Evolutionary conservation across 108 stramenopile species (phyloP).

Genomic region (Schizochytrium sp.): DNA sequence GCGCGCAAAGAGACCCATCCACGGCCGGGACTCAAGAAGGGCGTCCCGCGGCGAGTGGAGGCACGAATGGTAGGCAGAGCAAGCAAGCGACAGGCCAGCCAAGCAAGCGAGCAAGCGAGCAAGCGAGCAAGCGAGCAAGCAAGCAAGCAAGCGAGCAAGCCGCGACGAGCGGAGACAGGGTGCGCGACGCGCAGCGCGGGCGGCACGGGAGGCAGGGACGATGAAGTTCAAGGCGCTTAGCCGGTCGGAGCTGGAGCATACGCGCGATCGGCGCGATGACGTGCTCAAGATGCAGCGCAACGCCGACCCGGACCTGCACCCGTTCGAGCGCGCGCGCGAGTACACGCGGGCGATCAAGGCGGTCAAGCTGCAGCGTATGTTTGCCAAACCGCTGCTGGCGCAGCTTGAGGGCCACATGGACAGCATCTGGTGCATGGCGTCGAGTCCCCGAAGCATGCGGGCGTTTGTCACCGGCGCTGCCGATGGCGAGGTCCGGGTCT

Average conservation of each 20-base stretch:
- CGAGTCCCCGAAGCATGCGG: constrained; percentile 61
- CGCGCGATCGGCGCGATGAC: constrained; percentile 40
- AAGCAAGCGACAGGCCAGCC: too few species aligned
- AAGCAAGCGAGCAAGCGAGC: too few species aligned
- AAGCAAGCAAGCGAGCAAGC: too few species aligned
- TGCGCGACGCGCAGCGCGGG: too few species aligned
- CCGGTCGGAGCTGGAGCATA: constrained; percentile 39
- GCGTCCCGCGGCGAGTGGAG: too few species aligned
- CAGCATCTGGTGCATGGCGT: constrained; percentile 69
- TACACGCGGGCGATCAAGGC: constrained; percentile 83
- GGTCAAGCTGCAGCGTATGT: constrained; percentile 94
- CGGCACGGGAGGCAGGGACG: neutral
- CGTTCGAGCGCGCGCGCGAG: constrained; percentile 52
- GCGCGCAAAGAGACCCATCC: too few species aligned
- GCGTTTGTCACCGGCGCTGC: constrained; percentile 80
- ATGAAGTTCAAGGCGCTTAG: constrained; percentile 54
- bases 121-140: too few species aligned
- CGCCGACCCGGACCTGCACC: constrained; percentile 41
- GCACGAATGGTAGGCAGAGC: too few species aligned
- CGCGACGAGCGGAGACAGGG: too few species aligned
- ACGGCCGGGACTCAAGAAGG: too few species aligned
- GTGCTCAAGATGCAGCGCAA: constrained; percentile 46
- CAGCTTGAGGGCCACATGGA: constrained; percentile 88
- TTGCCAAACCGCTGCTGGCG: constrained; percentile 77
- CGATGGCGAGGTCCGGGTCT: constrained; percentile 82